Base-by-base conservation (phyloP, 169 alveolate genomes). In the Babesia bovis region DNA sequence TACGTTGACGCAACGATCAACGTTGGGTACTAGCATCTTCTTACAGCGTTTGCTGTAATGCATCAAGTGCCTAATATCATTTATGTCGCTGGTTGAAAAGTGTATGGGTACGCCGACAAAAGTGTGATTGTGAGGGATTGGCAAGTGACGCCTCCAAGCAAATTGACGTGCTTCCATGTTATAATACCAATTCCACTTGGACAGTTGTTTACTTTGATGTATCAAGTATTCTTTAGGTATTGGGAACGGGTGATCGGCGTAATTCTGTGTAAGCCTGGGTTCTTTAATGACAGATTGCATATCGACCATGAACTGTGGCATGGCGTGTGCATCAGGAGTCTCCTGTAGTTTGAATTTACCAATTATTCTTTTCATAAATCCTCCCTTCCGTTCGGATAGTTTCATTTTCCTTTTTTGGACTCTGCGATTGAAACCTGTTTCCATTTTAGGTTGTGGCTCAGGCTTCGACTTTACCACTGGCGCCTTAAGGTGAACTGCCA, bases 21-120 rank as follows among this genome's bases (percentile, higher is more conserved):
- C 91, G 25, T 91, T 86, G 19, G 84, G 82, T 41, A 87, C 94
- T 61, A 91, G 76, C 42, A 91, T 55, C 45, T 72, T 87, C 47
- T 82, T 85, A 81, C 88, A 91, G 41, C 94, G 75, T 35, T 66
- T 82, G 49, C 90, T 75, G 30, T 89, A 76, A 25, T 85, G 68
- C 49, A 91, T 75, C 47, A 90, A 77, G 50, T 90, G 50, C 33
- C 93, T 75, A 45, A 91, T 83, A 60, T 91, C 94, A 58, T 89
- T 84, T 23, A 90, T 71, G 63, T 91, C 95, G 51, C 88, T 76
- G 35, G 94, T 91, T 41, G 89, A 91, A 71, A 91, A 91, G 61
- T 90, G 95, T 21, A 91, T 90, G 5, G 95, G 95, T n/a, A 87
- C 81, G n/a, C 95, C 95, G 7, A 91, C 85, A 68, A 91, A 91